These are phyloP conservation scores for Aquilaria sinensis DNA, from an alignment of 345 rosid species.

Conservation along the genomic window DNA sequence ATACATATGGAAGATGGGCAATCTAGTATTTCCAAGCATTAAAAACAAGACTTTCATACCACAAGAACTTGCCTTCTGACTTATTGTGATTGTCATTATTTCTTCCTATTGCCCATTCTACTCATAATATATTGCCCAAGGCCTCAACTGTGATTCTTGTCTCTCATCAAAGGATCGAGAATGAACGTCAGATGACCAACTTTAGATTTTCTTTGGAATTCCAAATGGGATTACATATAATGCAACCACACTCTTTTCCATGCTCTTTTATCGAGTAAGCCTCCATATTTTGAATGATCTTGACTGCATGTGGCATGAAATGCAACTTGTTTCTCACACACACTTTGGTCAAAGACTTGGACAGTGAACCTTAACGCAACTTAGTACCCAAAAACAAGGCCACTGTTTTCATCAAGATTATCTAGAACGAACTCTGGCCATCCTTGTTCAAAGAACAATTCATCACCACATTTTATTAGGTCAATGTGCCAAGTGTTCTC, in stretches of 20 bases:
- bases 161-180: conserved; percentile 11
- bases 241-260: conserved; percentile 21
- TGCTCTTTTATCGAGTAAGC: conserved; percentile 23
- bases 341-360: conserved; percentile 44
- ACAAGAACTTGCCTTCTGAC: conserved; percentile 9
- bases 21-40: too few species aligned
- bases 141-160: conserved; percentile 1
- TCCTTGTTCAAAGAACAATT: conserved; percentile 30
- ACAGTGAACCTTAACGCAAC: conserved; percentile 45
- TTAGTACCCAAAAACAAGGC: conserved; percentile 51
- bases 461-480: conserved; percentile 24
- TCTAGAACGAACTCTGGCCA: conserved; percentile 47
- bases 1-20: too few species aligned
- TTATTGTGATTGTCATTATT: background rate
- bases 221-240: conserved; percentile 19
- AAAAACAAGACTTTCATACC: background rate
- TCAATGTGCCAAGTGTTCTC: conserved; percentile 43
- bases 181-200: conserved; percentile 9
- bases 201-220: conserved; percentile 19
- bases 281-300: conserved; percentile 12
- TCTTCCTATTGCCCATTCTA: background rate
- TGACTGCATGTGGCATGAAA: conserved; percentile 38
- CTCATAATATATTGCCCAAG: background rate
- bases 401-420: conserved; percentile 38
- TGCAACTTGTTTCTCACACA: conserved; percentile 51